A percentile compares a stretch with the other conserved stretches of the same genome.
phyloP scores from a whole-genome alignment of 352 stramenopile species.

The Globisporangium camurandrum region DNA sequence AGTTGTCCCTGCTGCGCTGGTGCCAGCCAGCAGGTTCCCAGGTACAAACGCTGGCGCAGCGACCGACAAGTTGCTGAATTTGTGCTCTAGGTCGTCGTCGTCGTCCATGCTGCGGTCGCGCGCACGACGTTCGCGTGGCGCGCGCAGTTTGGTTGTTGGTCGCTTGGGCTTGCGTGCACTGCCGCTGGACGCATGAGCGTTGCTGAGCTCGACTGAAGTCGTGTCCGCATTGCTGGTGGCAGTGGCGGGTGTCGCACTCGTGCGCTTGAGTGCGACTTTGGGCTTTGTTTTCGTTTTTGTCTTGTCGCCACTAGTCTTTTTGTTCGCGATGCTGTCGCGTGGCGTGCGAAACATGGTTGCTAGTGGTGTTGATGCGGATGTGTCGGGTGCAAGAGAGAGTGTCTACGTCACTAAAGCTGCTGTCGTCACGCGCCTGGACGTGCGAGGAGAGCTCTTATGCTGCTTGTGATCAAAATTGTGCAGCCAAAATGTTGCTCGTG shows the following conservation, averaged over 20 bases:
- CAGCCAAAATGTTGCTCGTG: no score
- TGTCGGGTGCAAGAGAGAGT: neutral
- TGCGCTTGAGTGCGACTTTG: conserved; percentile 13
- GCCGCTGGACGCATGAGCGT: no score
- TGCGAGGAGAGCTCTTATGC: no score
- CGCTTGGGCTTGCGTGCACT: conserved; percentile 11
- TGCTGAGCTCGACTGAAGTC: neutral
- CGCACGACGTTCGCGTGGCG: conserved; percentile 46
- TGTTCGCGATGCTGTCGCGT: neutral
- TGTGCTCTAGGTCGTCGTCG: conserved; percentile 53
- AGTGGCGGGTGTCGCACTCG: neutral
- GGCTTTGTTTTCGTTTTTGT: conserved; percentile 8
- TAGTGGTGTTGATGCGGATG: neutral
- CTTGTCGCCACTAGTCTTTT: neutral
- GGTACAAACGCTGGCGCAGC: conserved; percentile 50
- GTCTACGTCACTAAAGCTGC: neutral
- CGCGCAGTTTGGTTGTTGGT: conserved; percentile 52
- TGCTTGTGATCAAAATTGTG: no score
- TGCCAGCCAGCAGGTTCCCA: conserved; percentile 10
- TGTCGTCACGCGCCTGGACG: neutral
- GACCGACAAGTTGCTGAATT: conserved; percentile 50
- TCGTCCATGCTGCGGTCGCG: conserved; percentile 48
- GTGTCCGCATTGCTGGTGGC: neutral
- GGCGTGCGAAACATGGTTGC: conserved; percentile 13
- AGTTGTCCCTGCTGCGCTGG: conserved; percentile 3